These are phyloP conservation scores for Aspergillus uvarum DNA, from an alignment of 2,329 filamentous ascomycete species.

Conservation along the genomic window DNA sequence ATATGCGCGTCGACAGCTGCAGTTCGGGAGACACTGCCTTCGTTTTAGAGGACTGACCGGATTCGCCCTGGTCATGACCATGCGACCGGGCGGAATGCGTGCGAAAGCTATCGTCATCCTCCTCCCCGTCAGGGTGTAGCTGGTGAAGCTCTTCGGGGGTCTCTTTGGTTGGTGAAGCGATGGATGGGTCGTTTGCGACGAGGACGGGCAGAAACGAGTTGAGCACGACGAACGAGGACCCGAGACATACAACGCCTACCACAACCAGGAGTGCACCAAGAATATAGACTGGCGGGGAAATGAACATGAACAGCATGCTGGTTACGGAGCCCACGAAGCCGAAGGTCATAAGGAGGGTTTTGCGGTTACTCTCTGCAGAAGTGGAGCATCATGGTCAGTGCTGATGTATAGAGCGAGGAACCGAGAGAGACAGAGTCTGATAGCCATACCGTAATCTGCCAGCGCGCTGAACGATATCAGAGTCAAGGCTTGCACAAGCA, in stretches of 20 bases:
- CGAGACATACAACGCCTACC: slow-evolving; percentile 83
- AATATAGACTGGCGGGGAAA: slow-evolving; percentile 72
- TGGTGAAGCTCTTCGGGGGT: slow-evolving; percentile 27
- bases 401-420: not conserved
- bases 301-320: slow-evolving; percentile 83
- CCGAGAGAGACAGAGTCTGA: not conserved
- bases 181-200: slow-evolving; percentile 72
- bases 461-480: slow-evolving; percentile 66
- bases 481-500: slow-evolving; percentile 78
- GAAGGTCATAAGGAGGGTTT: slow-evolving; percentile 77
- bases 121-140: slow-evolving; percentile 18
- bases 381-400: not conserved
- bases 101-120: slow-evolving; percentile 4
- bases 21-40: slow-evolving; percentile 60
- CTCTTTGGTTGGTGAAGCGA: slow-evolving; percentile 32
- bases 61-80: slow-evolving; percentile 11
- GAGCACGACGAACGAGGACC: slow-evolving; percentile 84
- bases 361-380: slow-evolving; percentile 57
- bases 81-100: not conserved
- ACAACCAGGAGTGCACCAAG: slow-evolving; percentile 78
- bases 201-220: slow-evolving; percentile 89
- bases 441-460: slow-evolving; percentile 76
- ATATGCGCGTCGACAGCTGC: slow-evolving; percentile 80
- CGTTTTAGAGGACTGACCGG: not conserved
- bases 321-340: slow-evolving; percentile 73